A percentile compares a stretch with the other conserved stretches of the same genome.
Evolutionary conservation across 129 eudicot genomes (phyloP).

Genomic region (Arctium lappa): DNA sequence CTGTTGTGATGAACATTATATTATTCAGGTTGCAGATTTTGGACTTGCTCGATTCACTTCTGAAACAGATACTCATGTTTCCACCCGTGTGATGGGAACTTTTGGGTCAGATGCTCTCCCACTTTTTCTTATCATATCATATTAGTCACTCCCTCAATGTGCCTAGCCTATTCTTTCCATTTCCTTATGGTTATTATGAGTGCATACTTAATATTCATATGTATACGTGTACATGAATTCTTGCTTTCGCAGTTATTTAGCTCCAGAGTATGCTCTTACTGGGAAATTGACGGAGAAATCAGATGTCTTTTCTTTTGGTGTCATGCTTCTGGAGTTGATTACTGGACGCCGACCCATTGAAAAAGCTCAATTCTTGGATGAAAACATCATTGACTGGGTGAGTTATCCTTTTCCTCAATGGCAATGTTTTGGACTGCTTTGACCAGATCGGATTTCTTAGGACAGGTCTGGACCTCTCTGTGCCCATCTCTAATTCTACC

Average conservation of each 20-base stretch:
- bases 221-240: not conserved
- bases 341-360: slow-evolving; percentile 90
- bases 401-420: slow-evolving; percentile 20
- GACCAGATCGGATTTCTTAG: not conserved
- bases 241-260: slow-evolving; percentile 63
- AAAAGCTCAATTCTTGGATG: slow-evolving; percentile 63
- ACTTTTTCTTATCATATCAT: not conserved
- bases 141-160: not conserved
- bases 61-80: slow-evolving; percentile 73
- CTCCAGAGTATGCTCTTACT: slow-evolving; percentile 84
- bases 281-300: slow-evolving; percentile 81
- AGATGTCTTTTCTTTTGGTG: slow-evolving; percentile 87
- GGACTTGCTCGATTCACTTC: slow-evolving; percentile 79
- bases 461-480: not conserved
- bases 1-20: not conserved
- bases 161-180: not conserved
- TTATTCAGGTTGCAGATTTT: slow-evolving; percentile 85
- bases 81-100: slow-evolving; percentile 83
- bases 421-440: not conserved
- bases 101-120: slow-evolving; percentile 55
- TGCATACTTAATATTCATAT: not conserved
- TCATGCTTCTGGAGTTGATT: slow-evolving; percentile 78
- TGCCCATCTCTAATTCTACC: not conserved
- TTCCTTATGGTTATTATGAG: not conserved
- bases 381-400: slow-evolving; percentile 80